Percentiles rank a stretch among this genome's conserved stretches.
These are phyloP conservation scores for Graphium sp. DNA, from an alignment of 2,329 filamentous ascomycete species.

Conservation along the genomic window DNA sequence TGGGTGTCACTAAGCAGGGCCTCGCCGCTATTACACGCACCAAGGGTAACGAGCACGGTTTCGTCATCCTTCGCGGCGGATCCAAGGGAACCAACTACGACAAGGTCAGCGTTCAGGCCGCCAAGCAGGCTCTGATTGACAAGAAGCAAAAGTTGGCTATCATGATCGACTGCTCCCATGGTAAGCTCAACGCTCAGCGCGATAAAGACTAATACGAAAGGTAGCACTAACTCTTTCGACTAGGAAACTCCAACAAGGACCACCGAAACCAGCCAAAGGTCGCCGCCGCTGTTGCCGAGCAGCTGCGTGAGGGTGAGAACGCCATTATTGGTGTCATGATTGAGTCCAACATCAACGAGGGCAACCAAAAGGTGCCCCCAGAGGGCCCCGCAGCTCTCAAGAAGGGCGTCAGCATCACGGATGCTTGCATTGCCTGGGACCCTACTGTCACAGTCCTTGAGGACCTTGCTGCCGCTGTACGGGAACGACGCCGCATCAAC, in stretches of 20 bases:
- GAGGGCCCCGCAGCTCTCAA: slow-evolving; percentile 75
- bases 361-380: slow-evolving; percentile 76
- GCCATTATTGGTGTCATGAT: slow-evolving; percentile 98
- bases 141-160: slow-evolving; percentile 59
- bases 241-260: slow-evolving; percentile 76
- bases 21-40: slow-evolving; percentile 91
- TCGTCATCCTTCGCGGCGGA: slow-evolving; percentile 85
- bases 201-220: background rate
- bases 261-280: slow-evolving; percentile 97
- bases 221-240: background rate
- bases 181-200: slow-evolving; percentile 1
- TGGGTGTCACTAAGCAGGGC: slow-evolving; percentile 93
- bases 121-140: slow-evolving; percentile 62
- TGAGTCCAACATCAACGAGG: slow-evolving; percentile 92
- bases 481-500: slow-evolving; percentile 47
- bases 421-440: slow-evolving; percentile 94
- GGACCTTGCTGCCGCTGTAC: slow-evolving; percentile 70
- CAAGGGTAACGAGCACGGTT: slow-evolving; percentile 89
- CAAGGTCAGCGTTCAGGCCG: slow-evolving; percentile 63
- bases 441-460: slow-evolving; percentile 67
- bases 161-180: slow-evolving; percentile 98
- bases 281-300: slow-evolving; percentile 61
- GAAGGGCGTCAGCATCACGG: slow-evolving; percentile 92
- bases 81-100: slow-evolving; percentile 93
- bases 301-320: slow-evolving; percentile 70